These are phyloP conservation scores for Salix suchowensis DNA, from an alignment of 345 rosid genomes.

Conservation along the genomic window DNA sequence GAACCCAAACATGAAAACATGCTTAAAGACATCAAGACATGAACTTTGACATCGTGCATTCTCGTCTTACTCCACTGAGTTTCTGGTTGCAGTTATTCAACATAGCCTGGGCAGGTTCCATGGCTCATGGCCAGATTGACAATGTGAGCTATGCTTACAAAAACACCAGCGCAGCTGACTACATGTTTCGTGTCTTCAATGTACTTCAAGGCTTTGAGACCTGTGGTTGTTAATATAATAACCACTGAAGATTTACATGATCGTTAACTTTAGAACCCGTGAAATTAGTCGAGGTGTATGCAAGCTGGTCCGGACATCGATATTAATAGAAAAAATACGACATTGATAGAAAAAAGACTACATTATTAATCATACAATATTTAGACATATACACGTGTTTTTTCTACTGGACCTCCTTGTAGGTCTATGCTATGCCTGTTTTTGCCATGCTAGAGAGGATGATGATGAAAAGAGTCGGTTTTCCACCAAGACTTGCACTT, in stretches of 20 bases:
- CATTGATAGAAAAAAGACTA: background rate
- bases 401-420: background rate
- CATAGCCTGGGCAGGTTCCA: constrained; percentile 66
- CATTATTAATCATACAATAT: background rate
- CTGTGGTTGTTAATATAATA: too few relatives aligned
- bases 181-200: constrained; percentile 66
- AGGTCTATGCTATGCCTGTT: constrained; percentile 96
- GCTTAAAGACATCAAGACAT: background rate
- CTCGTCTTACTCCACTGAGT: too few relatives aligned
- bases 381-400: background rate
- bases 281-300: too few relatives aligned
- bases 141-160: constrained; percentile 71
- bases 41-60: background rate
- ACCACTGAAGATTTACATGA: too few relatives aligned
- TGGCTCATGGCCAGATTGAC: constrained; percentile 52
- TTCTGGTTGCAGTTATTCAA: background rate
- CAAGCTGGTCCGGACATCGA: accelerated
- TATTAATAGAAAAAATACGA: too few relatives aligned
- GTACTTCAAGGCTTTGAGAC: too few relatives aligned
- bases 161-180: constrained; percentile 38
- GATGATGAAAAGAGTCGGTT: constrained; percentile 46
- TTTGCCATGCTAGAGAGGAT: constrained; percentile 66
- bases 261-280: too few relatives aligned
- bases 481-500: constrained; percentile 53
- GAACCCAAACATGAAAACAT: background rate